These are phyloP conservation scores for Nitzschia sp. DNA, from an alignment of 108 stramenopile species.

Conservation along the genomic window DNA sequence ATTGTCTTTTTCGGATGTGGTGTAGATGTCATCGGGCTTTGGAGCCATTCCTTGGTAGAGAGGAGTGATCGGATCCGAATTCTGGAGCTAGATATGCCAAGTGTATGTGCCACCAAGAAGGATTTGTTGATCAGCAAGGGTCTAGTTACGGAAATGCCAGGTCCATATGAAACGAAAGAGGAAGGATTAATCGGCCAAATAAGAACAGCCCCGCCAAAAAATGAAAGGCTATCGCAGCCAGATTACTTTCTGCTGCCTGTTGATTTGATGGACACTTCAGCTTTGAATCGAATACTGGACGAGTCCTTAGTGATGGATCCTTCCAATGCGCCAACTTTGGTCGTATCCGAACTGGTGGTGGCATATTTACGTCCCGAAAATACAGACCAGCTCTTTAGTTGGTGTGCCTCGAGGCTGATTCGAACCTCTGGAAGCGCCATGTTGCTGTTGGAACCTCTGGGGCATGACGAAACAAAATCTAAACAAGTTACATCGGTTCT, in stretches of 20 bases:
- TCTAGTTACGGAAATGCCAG: not conserved
- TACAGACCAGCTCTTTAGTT: conserved; percentile 30
- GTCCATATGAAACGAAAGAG: not conserved
- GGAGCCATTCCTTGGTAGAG: conserved; percentile 44
- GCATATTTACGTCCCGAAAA: conserved; percentile 50
- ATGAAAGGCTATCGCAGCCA: not conserved
- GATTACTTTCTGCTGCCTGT: conserved; percentile 46
- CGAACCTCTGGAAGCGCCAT: conserved; percentile 32
- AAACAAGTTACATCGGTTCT: conserved; percentile 31
- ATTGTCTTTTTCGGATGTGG: conserved; percentile 76
- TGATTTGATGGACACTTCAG: conserved; percentile 43
- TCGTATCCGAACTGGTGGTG: conserved; percentile 73
- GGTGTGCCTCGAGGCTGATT: conserved; percentile 25
- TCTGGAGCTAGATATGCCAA: conserved; percentile 35
- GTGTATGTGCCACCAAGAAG: conserved; percentile 25
- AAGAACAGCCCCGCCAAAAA: not conserved
- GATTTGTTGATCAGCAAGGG: conserved; percentile 13
- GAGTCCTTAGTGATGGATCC: not conserved
- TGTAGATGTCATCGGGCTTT: conserved; percentile 73
- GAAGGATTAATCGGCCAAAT: not conserved
- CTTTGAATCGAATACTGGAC: conserved; percentile 17
- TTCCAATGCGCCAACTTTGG: conserved; percentile 43
- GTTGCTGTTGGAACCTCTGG: conserved; percentile 57
- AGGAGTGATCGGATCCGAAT: conserved; percentile 1
- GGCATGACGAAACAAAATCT: not conserved